These are phyloP conservation scores for Lyophyllum decastes DNA, from an alignment of 768 basidiomycete genomes.

Conservation along the genomic window DNA sequence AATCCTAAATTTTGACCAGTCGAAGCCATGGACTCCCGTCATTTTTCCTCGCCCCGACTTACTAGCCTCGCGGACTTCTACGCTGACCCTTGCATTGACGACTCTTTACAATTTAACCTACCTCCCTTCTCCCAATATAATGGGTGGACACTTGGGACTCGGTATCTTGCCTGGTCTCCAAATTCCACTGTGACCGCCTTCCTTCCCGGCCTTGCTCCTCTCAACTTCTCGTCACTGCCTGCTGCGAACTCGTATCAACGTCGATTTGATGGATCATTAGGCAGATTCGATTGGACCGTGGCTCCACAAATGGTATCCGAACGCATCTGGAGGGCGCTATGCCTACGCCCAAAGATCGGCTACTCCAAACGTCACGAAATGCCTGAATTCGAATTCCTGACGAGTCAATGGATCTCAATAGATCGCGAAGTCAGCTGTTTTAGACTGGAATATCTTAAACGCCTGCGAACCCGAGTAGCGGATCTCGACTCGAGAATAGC, in stretches of 20 bases:
- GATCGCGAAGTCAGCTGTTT: background rate
- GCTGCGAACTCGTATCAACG: background rate
- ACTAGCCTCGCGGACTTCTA: background rate
- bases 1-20: background rate
- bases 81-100: background rate
- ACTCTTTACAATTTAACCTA: background rate
- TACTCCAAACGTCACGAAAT: background rate
- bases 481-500: no score
- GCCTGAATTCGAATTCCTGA: background rate
- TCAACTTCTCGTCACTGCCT: background rate
- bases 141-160: background rate
- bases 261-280: slow-evolving; percentile 12
- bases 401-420: background rate
- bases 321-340: background rate
- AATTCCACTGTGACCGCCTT: background rate
- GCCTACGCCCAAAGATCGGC: background rate
- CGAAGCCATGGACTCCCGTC: background rate
- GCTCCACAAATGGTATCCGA: slow-evolving; percentile 4
- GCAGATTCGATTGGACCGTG: slow-evolving; percentile 13
- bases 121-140: background rate
- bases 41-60: background rate
- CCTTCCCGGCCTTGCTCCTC: background rate
- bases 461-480: no score
- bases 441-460: background rate
- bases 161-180: background rate